Evolutionary conservation across 495 filamentous ascomycete genomes (phyloP).

Genomic region (Aspergillus steynii): DNA sequence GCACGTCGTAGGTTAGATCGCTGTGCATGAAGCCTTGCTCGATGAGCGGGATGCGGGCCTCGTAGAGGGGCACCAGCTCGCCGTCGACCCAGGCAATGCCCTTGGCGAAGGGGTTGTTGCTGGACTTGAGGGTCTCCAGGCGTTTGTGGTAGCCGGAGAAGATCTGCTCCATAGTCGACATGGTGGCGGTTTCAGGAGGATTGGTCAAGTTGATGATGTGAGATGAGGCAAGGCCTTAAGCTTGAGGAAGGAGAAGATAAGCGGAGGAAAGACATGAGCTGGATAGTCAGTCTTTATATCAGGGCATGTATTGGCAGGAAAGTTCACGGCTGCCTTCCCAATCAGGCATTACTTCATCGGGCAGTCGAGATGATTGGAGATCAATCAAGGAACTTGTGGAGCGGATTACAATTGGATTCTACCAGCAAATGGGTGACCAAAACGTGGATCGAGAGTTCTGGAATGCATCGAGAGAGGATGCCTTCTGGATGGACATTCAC

Average conservation of each 20-base stretch:
- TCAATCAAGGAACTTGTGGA: too few species aligned
- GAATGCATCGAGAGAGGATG: too few species aligned
- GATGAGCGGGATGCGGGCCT: constrained; percentile 37
- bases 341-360: too few species aligned
- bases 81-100: constrained; percentile 39
- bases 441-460: too few species aligned
- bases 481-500: too few species aligned
- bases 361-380: too few species aligned
- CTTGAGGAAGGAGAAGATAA: neutral
- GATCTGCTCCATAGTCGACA: constrained; percentile 32
- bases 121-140: constrained; percentile 21
- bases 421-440: too few species aligned
- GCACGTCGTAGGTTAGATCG: constrained; percentile 42
- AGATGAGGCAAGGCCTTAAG: too few species aligned
- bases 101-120: constrained; percentile 29
- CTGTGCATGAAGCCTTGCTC: constrained; percentile 43
- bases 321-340: neutral
- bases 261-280: neutral
- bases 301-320: neutral
- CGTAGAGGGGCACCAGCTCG: constrained; percentile 26
- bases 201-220: too few species aligned
- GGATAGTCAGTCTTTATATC: too few species aligned
- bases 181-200: constrained; percentile 3
- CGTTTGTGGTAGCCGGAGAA: constrained; percentile 31
- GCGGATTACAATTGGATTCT: too few species aligned